phyloP scores from a whole-genome alignment of 257 asterid species.

The Nicotiana paniculata region DNA sequence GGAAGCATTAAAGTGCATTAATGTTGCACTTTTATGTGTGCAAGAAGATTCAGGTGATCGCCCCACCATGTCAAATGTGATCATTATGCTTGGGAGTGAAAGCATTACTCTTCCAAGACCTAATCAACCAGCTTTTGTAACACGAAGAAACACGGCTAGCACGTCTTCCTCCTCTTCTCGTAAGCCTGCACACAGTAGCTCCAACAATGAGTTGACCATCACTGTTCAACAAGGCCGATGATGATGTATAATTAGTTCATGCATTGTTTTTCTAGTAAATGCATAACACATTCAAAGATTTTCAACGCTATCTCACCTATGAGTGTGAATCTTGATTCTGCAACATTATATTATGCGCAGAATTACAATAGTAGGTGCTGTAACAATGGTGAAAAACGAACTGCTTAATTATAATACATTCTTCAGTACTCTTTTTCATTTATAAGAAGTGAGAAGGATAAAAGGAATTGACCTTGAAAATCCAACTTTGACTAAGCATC shows the following conservation, averaged over 20 bases:
- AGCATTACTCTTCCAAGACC: slow-evolving; percentile 13
- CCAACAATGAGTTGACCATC: not conserved
- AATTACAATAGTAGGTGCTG: not conserved
- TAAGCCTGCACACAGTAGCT: not conserved
- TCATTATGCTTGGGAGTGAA: slow-evolving; percentile 18
- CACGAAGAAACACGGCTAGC: not conserved
- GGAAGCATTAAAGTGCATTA: slow-evolving; percentile 15
- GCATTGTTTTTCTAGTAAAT: not conserved
- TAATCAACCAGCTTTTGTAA: slow-evolving; percentile 15
- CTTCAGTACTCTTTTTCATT: no score
- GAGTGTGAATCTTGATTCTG: no score
- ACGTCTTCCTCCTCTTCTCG: not conserved
- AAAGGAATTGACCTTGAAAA: no score
- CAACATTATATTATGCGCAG: not conserved
- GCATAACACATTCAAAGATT: not conserved
- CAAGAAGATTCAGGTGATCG: slow-evolving; percentile 23
- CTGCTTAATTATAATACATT: not conserved
- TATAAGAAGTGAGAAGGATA: no score
- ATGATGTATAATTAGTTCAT: not conserved
- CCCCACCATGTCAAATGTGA: slow-evolving; percentile 22
- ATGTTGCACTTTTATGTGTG: slow-evolving; percentile 24
- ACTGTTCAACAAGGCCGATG: slow-evolving; percentile 8
- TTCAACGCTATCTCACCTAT: no score
- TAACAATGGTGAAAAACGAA: not conserved
- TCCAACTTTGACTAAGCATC: no score